A percentile compares a stretch with the other conserved stretches of the same genome.
Conservation (phyloP, 176 grass and related monocot genomes). For the Eleusine indica region DNA sequence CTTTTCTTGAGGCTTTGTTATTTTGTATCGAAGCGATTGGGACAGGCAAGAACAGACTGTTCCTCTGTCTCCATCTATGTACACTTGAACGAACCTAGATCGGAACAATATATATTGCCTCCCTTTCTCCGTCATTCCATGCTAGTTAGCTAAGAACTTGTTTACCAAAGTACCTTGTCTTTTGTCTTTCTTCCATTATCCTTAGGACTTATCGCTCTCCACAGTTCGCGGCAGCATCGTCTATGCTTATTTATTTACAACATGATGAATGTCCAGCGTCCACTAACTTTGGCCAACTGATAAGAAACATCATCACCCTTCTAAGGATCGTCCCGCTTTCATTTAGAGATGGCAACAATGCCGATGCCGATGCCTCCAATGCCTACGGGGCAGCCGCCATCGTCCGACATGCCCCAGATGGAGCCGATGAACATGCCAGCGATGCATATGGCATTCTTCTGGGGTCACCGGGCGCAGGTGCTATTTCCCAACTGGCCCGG, state of each 20-base stretch:
- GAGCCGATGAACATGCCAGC: slow-evolving; percentile 5
- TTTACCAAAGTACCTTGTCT: not conserved
- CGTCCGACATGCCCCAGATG: not conserved
- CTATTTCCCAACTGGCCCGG: slow-evolving; percentile 70
- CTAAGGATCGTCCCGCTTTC: not conserved
- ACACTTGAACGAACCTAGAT: too few species aligned
- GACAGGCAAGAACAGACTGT: too few species aligned
- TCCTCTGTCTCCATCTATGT: too few species aligned
- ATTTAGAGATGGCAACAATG: not conserved
- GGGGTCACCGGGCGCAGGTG: slow-evolving; percentile 52
- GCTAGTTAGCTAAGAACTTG: not conserved
- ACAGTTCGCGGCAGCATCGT: not conserved
- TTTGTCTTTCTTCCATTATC: not conserved
- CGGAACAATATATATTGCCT: too few species aligned
- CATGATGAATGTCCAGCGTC: not conserved
- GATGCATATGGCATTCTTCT: slow-evolving; percentile 68
- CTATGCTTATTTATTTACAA: not conserved
- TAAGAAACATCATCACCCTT: not conserved
- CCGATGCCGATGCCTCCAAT: not conserved
- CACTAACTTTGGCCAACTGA: not conserved
- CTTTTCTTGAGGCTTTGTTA: too few species aligned
- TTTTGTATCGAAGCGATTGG: too few species aligned
- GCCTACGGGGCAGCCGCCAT: not conserved
- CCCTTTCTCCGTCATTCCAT: not conserved
- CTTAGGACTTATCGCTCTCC: not conserved